Evolutionary conservation across 352 stramenopile genomes (phyloP).

Genomic region (Pythium phragmiticola): DNA sequence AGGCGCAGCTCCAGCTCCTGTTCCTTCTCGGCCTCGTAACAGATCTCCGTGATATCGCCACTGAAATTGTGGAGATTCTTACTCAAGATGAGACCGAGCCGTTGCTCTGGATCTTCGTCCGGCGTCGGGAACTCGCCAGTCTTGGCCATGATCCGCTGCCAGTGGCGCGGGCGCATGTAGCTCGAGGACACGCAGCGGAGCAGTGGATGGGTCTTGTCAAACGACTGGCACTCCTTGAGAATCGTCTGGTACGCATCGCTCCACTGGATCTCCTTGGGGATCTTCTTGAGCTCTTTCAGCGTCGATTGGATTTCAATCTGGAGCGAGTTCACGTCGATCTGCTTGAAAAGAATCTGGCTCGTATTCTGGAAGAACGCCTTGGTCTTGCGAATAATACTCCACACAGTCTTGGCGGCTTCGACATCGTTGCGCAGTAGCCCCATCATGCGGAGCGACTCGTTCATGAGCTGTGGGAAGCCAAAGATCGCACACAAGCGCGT

Average conservation of each 20-base stretch:
- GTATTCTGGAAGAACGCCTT: conserved; percentile 73
- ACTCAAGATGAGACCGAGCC: conserved; percentile 87
- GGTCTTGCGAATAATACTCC: conserved; percentile 74
- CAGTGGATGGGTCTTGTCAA: conserved; percentile 83
- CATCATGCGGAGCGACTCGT: conserved; percentile 87
- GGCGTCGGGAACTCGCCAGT: conserved; percentile 91
- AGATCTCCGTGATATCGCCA: conserved; percentile 95
- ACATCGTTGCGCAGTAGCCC: conserved; percentile 82
- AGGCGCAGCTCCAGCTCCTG: conserved; percentile 94
- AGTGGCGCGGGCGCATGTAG: conserved; percentile 94
- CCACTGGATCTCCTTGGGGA: conserved; percentile 93
- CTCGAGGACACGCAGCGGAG: conserved; percentile 73
- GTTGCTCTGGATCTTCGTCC: conserved; percentile 91
- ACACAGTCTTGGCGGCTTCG: conserved; percentile 77
- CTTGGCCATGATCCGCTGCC: conserved; percentile 90
- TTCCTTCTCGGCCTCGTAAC: conserved; percentile 95
- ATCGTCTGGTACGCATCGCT: conserved; percentile 89
- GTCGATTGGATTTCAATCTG: conserved; percentile 94
- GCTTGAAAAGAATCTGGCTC: conserved; percentile 86
- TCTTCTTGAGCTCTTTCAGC: conserved; percentile 92
- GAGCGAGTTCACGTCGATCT: conserved; percentile 91
- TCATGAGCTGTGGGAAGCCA: conserved; percentile 93
- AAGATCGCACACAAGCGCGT: conserved; percentile 92
- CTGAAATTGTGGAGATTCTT: conserved; percentile 95
- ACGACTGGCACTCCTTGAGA: conserved; percentile 72